Evolutionary conservation across 2,329 filamentous ascomycete genomes (phyloP).

Genomic region (Sclerotinia glacialis): DNA sequence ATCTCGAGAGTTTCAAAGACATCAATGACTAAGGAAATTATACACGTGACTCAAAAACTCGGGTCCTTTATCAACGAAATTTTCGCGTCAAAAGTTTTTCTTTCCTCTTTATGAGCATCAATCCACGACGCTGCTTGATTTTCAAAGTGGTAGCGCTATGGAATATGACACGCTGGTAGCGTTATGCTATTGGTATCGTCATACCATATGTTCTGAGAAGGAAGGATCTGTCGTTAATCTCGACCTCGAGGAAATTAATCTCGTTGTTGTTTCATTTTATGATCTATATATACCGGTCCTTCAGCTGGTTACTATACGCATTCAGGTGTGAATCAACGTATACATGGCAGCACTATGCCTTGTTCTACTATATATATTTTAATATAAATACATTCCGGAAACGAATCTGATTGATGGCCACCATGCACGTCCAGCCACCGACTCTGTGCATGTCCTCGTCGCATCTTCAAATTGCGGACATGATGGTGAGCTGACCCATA

Average conservation of each 20-base stretch:
- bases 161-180: slow-evolving; percentile 31
- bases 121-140: slow-evolving; percentile 37
- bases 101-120: slow-evolving; percentile 38
- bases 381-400: neutral
- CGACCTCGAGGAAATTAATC: slow-evolving; percentile 40
- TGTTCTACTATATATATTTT: neutral
- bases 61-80: slow-evolving; percentile 25
- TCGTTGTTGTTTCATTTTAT: slow-evolving; percentile 44
- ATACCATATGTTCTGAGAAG: slow-evolving; percentile 39
- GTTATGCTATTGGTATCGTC: slow-evolving; percentile 38
- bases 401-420: neutral
- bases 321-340: neutral
- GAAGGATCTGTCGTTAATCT: slow-evolving; percentile 44
- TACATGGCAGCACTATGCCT: neutral
- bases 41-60: slow-evolving; percentile 21
- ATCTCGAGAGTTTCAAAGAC: slow-evolving; percentile 25
- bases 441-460: neutral
- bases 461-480: neutral
- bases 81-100: slow-evolving; percentile 11
- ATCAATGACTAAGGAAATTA: neutral
- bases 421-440: neutral
- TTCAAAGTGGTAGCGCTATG: slow-evolving; percentile 34
- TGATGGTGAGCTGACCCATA: neutral
- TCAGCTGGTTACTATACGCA: neutral
- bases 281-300: slow-evolving; percentile 37